phyloP scores from a whole-genome alignment of 2,329 filamentous ascomycete genomes.

The Clonostachys solani region DNA sequence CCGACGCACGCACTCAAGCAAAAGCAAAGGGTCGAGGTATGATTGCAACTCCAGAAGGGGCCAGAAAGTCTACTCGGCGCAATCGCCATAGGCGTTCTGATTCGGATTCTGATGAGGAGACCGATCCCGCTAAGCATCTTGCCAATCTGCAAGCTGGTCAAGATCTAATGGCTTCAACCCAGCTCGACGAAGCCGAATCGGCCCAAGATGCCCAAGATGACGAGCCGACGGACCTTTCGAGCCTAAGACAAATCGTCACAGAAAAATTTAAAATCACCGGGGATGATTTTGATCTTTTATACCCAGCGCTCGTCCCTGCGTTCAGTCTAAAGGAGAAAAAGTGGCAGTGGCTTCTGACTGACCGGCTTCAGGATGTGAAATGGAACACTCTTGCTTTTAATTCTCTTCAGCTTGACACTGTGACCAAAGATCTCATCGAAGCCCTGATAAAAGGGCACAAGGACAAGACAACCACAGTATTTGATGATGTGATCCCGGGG shows the following conservation, averaged over 20 bases:
- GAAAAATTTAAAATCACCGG: neutral
- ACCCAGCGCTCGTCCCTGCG: neutral
- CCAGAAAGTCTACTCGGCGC: too few species aligned
- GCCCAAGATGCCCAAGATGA: too few species aligned
- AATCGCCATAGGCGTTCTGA: too few species aligned
- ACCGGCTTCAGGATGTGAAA: neutral
- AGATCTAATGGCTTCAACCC: neutral
- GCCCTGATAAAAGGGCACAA: neutral
- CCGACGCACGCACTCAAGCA: too few species aligned
- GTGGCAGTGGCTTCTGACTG: neutral
- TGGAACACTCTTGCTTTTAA: neutral
- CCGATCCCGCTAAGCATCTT: neutral
- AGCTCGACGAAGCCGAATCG: neutral
- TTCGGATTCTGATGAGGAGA: neutral
- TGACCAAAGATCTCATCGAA: neutral
- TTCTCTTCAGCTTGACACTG: neutral
- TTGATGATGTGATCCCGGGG: conserved; percentile 36
- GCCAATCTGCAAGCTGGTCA: neutral
- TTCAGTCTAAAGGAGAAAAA: neutral
- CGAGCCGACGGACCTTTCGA: too few species aligned
- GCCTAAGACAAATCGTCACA: too few species aligned
- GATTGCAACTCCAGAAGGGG: too few species aligned
- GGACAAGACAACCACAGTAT: too few species aligned
- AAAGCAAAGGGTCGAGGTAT: neutral
- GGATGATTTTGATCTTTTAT: neutral